Conservation (phyloP, 176 grass and related monocot species). For the Paspalum vaginatum region DNA sequence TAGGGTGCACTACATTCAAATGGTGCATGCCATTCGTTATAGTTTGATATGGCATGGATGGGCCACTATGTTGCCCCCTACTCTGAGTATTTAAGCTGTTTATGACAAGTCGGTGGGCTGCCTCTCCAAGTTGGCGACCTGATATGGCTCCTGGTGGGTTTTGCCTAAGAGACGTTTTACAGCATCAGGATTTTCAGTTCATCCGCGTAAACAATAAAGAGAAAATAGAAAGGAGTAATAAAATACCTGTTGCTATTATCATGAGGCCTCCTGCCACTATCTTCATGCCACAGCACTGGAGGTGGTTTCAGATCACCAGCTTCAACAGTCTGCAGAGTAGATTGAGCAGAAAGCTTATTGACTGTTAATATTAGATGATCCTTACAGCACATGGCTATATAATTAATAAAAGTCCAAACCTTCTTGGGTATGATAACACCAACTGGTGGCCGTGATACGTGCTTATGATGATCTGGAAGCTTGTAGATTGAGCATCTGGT, state of each 20-base stretch:
- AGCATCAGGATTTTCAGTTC: constrained; percentile 16
- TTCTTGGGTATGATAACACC: constrained; percentile 95
- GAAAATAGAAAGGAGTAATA: constrained; percentile 1
- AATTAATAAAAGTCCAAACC: constrained; percentile 49
- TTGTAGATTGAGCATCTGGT: constrained; percentile 89
- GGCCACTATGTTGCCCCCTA: constrained; percentile 41
- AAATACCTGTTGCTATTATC: constrained; percentile 57
- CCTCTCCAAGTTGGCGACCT: constrained; percentile 77
- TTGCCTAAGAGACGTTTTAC: constrained; percentile 56
- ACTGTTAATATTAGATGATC: not conserved
- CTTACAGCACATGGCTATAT: not conserved
- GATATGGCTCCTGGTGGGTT: constrained; percentile 75
- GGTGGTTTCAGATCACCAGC: constrained; percentile 89
- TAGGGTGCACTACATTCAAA: constrained; percentile 40
- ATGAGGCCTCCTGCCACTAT: constrained; percentile 71
- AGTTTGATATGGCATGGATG: constrained; percentile 53
- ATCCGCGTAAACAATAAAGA: not conserved
- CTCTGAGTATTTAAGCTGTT: constrained; percentile 72
- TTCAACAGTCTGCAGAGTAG: constrained; percentile 64
- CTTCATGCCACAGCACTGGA: constrained; percentile 95
- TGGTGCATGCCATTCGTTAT: constrained; percentile 48
- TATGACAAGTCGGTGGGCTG: constrained; percentile 74
- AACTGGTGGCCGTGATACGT: constrained; percentile 72
- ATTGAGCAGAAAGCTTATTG: constrained; percentile 38
- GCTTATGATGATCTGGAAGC: constrained; percentile 90